Percentiles rank a stretch among this genome's conserved stretches.
phyloP scores from a whole-genome alignment of 169 alveolate genomes.

The Babesia divergens region DNA sequence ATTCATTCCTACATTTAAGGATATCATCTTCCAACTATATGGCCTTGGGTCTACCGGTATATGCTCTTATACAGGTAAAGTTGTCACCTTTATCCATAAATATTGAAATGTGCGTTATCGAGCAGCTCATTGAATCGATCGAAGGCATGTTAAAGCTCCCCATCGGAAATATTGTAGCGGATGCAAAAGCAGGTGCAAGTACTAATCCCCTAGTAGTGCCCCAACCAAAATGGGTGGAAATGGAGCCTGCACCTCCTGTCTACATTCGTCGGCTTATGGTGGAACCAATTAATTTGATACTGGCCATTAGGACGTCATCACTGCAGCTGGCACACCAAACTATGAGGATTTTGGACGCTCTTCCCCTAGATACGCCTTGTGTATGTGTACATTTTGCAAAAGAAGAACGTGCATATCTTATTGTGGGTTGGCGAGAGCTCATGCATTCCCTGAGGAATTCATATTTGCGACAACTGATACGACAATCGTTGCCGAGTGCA shows the following conservation, averaged over 20 bases:
- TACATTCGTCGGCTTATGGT: constrained; percentile 68
- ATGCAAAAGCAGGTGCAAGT: background rate
- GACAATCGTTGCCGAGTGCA: constrained; percentile 87
- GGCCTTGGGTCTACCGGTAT: constrained; percentile 67
- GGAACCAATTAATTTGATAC: constrained; percentile 78
- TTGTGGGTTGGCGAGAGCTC: constrained; percentile 82
- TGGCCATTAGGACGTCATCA: constrained; percentile 86
- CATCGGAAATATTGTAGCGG: constrained; percentile 19
- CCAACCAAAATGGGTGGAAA: constrained; percentile 78
- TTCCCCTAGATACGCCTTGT: constrained; percentile 90
- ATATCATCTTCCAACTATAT: constrained; percentile 23
- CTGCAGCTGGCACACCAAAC: constrained; percentile 79
- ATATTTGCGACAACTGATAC: constrained; percentile 82
- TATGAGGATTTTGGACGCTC: constrained; percentile 82
- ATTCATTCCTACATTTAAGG: constrained; percentile 60
- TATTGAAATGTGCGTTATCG: constrained; percentile 84
- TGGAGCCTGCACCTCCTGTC: constrained; percentile 73
- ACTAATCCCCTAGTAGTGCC: constrained; percentile 69
- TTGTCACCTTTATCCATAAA: constrained; percentile 81
- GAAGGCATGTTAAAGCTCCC: constrained; percentile 75
- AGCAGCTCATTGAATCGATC: constrained; percentile 78
- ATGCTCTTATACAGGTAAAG: constrained; percentile 73
- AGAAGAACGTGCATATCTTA: constrained; percentile 73
- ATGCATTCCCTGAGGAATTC: constrained; percentile 76
- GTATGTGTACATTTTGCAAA: constrained; percentile 82